Evolutionary conservation across 148 eudicot species (phyloP), one percentile per base, ranked within the genome.

Genomic region (Diospyros lotus): DNA sequence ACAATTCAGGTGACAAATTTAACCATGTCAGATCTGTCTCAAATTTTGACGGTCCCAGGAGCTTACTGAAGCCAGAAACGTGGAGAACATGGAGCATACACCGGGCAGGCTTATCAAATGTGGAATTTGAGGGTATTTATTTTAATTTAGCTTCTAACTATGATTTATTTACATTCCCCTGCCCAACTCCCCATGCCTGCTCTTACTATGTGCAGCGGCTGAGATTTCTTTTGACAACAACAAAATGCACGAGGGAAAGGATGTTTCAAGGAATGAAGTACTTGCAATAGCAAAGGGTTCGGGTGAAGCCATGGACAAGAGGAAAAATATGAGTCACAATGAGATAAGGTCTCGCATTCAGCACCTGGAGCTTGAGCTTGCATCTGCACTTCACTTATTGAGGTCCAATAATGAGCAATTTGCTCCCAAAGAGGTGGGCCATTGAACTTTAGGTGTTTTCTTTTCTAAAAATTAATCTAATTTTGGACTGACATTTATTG

Each of bases 41-140:
- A 9, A 77, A 73, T 14, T 13, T 60, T 69, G 69, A 82, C 75
- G 74, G 59, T 74, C 68, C 69, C 58, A 77, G 64, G 78, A 80
- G 79, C 77, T 82, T 77, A n/a, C 44, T 58, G 18, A 76, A 78
- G 60, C 80, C 86, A 41, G 84, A 88, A 41, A 66, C 76, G 69
- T 88, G 93, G 94, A 84, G 78, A 82, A 74, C 81, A 40, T 91
- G 94, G 93, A 89, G 91, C 77, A 66, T 69, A 77, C 85, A 79
- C 53, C 82, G 89, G 75, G 88, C 91, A 39, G 93, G 90, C 66
- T 75, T 78, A 78, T 79, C 82, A 11, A 75, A 78, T 56, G 72
- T 59, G 9, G 86, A 87, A 63, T 89, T 91, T 86, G 93, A 90
- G 86, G 98, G 97, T 91, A 83, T 55, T 58, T 45, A 17, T 17